Conservation (phyloP, 2,329 filamentous ascomycete genomes). For the Ascochyta rabiei region DNA sequence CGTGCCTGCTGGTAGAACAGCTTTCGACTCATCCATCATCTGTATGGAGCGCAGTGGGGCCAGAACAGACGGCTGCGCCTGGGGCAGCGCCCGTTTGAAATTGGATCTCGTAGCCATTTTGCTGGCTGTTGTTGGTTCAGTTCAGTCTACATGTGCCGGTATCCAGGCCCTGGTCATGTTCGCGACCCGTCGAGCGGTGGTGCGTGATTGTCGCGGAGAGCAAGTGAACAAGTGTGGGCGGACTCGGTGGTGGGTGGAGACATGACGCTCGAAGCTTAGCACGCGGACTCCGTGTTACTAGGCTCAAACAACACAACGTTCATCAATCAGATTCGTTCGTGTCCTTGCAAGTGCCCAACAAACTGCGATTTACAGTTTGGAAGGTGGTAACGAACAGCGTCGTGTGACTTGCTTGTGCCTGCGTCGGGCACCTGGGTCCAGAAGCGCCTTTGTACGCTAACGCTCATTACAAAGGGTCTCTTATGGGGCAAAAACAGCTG, state of each 20-base stretch:
- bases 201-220: slow-evolving; percentile 8
- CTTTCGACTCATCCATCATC: slow-evolving; percentile 78
- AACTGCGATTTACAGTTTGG: too few species aligned
- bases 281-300: slow-evolving; percentile 19
- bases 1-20: slow-evolving; percentile 81
- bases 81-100: slow-evolving; percentile 53
- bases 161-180: slow-evolving; percentile 9
- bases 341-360: not conserved
- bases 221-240: slow-evolving; percentile 13
- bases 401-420: not conserved
- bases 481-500: too few species aligned
- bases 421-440: not conserved
- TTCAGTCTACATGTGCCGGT: slow-evolving; percentile 5
- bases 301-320: slow-evolving; percentile 9
- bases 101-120: slow-evolving; percentile 54
- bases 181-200: not conserved
- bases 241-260: slow-evolving; percentile 19
- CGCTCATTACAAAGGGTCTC: too few species aligned
- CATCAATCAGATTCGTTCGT: not conserved
- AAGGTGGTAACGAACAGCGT: not conserved
- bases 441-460: not conserved
- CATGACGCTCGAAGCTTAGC: slow-evolving; percentile 19
- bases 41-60: slow-evolving; percentile 79
- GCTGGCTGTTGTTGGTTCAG: slow-evolving; percentile 2
- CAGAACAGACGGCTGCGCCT: slow-evolving; percentile 60